Percentiles rank a stretch among this genome's conserved stretches.
Conservation (phyloP, 768 basidiomycete species). For the Dendrothele bispora region DNA sequence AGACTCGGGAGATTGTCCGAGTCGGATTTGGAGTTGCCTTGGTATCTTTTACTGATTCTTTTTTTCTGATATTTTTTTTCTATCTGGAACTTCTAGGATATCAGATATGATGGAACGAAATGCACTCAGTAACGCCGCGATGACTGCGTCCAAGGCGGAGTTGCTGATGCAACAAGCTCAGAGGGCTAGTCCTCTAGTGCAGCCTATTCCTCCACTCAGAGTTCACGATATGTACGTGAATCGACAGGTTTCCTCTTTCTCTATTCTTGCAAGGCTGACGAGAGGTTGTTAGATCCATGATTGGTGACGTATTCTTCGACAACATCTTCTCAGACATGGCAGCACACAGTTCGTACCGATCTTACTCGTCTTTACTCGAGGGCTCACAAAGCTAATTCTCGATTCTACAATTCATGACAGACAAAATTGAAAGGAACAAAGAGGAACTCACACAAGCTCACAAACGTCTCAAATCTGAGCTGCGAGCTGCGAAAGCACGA, state of each 20-base stretch:
- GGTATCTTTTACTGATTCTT: background rate
- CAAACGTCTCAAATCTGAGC: constrained; percentile 10
- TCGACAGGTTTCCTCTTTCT: background rate
- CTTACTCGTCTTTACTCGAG: background rate
- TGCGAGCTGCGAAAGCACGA: constrained; percentile 6
- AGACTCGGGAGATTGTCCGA: no score
- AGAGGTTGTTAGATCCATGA: constrained; percentile 26
- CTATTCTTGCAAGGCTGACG: no score
- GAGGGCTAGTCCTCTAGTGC: constrained; percentile 32
- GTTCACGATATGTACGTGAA: constrained; percentile 39
- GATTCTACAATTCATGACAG: no score
- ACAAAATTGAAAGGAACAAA: constrained; percentile 36
- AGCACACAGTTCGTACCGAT: constrained; percentile 34
- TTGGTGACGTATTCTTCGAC: constrained; percentile 42
- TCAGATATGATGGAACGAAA: constrained; percentile 43
- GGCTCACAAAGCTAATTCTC: no score
- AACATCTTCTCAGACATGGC: constrained; percentile 42
- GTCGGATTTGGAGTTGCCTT: no score
- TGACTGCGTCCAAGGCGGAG: constrained; percentile 32
- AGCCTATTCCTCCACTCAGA: constrained; percentile 34
- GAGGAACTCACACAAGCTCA: constrained; percentile 36
- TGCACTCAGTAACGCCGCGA: constrained; percentile 35
- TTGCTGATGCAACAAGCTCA: constrained; percentile 39
- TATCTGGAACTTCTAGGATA: constrained; percentile 29
- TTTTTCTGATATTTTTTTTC: background rate